These are phyloP conservation scores for Globisporangium radiosum DNA, from an alignment of 352 stramenopile genomes.

Conservation along the genomic window DNA sequence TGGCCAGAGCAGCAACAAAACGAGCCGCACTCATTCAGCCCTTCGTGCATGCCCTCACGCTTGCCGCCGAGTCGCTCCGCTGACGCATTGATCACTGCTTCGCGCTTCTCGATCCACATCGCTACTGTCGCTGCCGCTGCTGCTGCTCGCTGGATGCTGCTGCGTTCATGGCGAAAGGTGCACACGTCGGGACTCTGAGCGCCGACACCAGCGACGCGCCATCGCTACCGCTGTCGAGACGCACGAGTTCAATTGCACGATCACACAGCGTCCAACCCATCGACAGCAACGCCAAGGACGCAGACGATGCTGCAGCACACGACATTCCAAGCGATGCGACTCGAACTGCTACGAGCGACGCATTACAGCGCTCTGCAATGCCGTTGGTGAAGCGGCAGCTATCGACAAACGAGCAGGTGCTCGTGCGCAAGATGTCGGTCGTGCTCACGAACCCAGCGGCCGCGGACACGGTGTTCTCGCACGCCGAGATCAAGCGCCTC, in stretches of 20 bases:
- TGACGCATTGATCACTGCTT: background rate
- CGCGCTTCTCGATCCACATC: too few species aligned
- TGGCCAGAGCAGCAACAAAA: too few species aligned
- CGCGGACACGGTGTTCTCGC: slow-evolving; percentile 28
- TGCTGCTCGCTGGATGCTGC: background rate
- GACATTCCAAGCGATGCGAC: background rate
- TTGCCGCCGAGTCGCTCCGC: too few species aligned
- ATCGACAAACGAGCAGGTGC: slow-evolving; percentile 30
- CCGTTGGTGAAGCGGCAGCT: slow-evolving; percentile 11
- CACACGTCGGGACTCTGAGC: slow-evolving; percentile 6
- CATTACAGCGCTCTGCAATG: background rate
- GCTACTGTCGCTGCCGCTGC: background rate
- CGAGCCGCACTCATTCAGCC: too few species aligned
- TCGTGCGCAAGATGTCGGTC: slow-evolving; percentile 43
- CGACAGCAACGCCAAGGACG: background rate
- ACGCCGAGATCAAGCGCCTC: slow-evolving; percentile 33
- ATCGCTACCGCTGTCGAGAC: background rate
- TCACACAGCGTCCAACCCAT: background rate
- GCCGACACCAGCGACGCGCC: background rate
- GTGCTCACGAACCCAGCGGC: slow-evolving; percentile 38
- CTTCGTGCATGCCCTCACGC: too few species aligned
- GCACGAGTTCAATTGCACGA: background rate
- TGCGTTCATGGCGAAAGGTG: slow-evolving; percentile 7
- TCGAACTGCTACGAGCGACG: background rate
- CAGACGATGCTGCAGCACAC: background rate